Evolutionary conservation across 2,329 filamentous ascomycete species (phyloP).

Genomic region (Neonectria faginata): DNA sequence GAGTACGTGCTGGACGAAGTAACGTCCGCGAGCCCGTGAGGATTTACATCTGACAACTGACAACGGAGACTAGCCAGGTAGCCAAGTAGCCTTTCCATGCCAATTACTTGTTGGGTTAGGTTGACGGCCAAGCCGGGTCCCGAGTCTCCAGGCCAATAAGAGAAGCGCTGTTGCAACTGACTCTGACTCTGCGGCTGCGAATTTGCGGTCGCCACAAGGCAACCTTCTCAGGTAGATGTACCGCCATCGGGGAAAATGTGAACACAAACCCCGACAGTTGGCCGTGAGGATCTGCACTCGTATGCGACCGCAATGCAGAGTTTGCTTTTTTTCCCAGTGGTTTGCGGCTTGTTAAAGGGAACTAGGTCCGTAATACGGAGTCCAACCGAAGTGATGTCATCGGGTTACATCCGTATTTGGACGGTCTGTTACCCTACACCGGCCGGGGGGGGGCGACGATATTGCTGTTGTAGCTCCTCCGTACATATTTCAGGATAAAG

Average conservation of each 20-base stretch:
- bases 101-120: background rate
- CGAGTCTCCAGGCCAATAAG: slow-evolving; percentile 2
- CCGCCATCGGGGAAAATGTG: background rate
- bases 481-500: no score
- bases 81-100: no score
- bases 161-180: slow-evolving; percentile 4
- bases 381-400: background rate
- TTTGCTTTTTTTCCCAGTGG: background rate
- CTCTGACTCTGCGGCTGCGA: background rate
- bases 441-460: background rate
- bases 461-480: background rate
- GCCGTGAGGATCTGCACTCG: background rate
- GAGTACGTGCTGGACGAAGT: background rate
- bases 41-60: slow-evolving; percentile 10
- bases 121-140: background rate
- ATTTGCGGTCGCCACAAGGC: background rate
- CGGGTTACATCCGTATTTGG: background rate
- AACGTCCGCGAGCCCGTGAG: background rate
- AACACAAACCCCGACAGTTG: background rate
- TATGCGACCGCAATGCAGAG: slow-evolving; percentile 6
- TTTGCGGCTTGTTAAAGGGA: background rate
- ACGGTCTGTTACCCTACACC: background rate
- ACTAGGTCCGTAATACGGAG: background rate
- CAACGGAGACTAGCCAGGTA: background rate
- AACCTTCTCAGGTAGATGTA: background rate